These are phyloP conservation scores for Sarcocystis neurona DNA, from an alignment of 169 alveolate genomes.

Conservation along the genomic window DNA sequence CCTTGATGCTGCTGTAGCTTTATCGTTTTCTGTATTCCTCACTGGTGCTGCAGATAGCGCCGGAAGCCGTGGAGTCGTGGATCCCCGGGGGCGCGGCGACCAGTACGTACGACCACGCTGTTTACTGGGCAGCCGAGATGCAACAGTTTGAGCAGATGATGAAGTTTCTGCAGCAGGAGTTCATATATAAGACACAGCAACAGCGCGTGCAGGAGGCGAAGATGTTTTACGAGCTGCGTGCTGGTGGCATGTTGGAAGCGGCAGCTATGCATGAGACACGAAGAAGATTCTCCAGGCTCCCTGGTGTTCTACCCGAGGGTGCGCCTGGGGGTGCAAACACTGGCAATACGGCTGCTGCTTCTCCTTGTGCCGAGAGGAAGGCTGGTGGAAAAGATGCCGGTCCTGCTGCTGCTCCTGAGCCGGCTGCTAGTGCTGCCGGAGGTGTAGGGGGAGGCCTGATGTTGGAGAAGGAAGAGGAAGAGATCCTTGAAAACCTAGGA, in stretches of 20 bases:
- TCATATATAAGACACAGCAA: constrained; percentile 27
- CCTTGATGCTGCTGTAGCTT: neutral
- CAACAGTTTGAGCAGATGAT: constrained; percentile 57
- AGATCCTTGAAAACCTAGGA: constrained; percentile 20
- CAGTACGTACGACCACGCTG: constrained; percentile 38
- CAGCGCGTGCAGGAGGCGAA: constrained; percentile 37
- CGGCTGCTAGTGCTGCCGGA: neutral
- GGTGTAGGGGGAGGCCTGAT: neutral
- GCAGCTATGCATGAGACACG: constrained; percentile 14
- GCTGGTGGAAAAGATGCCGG: neutral
- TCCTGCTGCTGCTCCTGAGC: neutral
- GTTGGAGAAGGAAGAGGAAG: constrained; percentile 17
- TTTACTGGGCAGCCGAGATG: constrained; percentile 55
- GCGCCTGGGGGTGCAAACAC: neutral
- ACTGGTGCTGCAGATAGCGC: constrained; percentile 4
- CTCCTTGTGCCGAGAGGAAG: neutral
- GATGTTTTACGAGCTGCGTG: constrained; percentile 29
- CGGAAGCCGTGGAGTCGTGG: constrained; percentile 45
- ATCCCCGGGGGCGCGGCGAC: constrained; percentile 54
- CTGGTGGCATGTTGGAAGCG: constrained; percentile 9
- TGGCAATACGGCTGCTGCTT: neutral
- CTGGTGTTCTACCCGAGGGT: neutral
- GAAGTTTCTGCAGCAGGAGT: constrained; percentile 60
- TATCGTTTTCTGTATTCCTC: neutral
- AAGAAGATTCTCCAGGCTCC: neutral